Base-by-base conservation (phyloP, 2,329 filamentous ascomycete genomes). In the Alternaria gaisen region DNA sequence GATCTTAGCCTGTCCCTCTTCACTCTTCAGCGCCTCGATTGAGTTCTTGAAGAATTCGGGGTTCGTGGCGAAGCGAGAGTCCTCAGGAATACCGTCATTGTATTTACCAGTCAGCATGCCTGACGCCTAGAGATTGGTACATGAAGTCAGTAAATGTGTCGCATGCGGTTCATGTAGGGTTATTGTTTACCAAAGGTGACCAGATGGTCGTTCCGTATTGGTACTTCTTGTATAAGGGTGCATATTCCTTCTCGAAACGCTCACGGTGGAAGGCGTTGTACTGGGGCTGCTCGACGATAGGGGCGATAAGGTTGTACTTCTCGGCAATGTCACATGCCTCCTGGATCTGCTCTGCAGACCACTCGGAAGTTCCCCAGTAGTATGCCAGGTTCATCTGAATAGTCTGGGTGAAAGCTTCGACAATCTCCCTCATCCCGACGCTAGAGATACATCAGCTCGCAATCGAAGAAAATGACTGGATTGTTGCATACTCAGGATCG, bases 91-190 rank as follows among this genome's bases (percentile, higher is more conserved):
- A 55, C 86, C 86, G 63, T 88, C 82, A 75, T 88, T 88, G 82
- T 89, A 89, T 78, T 89, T 89, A 70, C 87, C 87, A 8, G 85
- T 88, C 55, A 89, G 75, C 40, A 89, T 76, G 58, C 87, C 87
- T 30, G 81, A 84, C 47, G 83, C 84, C 46, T 50, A 26, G 10
- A 24, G 10, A 4, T 50, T 36, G 14, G 46, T 12, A 3, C 10
- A 26, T 32, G 5, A 42, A 2, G 32, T 50, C 34, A 50, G 46
- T 3, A 38, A 24, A 26, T 2, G 30, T 50, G 18, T 38, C 32
- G 3, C 3, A 12, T 50, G 46, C 3, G 20, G 10, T 20, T 46
- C 2, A 3, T 26, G 26, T 18, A 44, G 18, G 38, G 18, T 22
- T 3, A 7, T 41, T 22, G 6, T 41, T 50, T 40, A 59, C 84